These are phyloP conservation scores for Colletotrichum chlorophyti DNA, from an alignment of 2,329 filamentous ascomycete genomes.

Conservation along the genomic window DNA sequence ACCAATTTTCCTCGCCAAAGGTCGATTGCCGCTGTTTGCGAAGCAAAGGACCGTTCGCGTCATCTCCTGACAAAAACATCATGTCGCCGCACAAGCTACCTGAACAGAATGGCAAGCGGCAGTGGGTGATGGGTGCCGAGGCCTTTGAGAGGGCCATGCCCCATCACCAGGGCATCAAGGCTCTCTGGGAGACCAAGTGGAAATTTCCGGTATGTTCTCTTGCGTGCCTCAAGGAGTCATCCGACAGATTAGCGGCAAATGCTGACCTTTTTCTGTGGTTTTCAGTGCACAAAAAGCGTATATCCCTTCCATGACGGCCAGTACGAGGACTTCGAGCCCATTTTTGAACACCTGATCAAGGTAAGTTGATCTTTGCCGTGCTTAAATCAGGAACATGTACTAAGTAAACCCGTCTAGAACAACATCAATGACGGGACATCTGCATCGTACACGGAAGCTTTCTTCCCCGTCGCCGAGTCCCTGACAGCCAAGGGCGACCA, in stretches of 20 bases:
- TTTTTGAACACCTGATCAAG: slow-evolving; percentile 69
- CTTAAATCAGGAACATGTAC: too few relatives aligned
- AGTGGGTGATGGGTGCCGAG: slow-evolving; percentile 52
- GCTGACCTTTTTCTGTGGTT: background rate
- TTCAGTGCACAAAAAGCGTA: slow-evolving; percentile 63
- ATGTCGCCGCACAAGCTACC: slow-evolving; percentile 39
- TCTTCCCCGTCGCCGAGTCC: slow-evolving; percentile 66
- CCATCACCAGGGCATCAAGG: slow-evolving; percentile 65
- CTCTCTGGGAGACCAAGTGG: slow-evolving; percentile 81
- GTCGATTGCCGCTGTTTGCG: slow-evolving; percentile 36
- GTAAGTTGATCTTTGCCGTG: too few relatives aligned
- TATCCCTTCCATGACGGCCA: slow-evolving; percentile 79
- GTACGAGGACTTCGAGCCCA: slow-evolving; percentile 72
- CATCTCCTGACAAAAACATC: slow-evolving; percentile 23
- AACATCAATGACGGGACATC: slow-evolving; percentile 71
- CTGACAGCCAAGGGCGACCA: slow-evolving; percentile 61
- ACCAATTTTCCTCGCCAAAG: slow-evolving; percentile 30
- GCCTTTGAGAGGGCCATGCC: slow-evolving; percentile 54
- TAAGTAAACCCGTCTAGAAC: slow-evolving; percentile 41
- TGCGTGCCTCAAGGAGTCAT: background rate
- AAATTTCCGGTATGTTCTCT: slow-evolving; percentile 63
- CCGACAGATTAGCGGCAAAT: background rate
- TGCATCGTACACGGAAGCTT: slow-evolving; percentile 67
- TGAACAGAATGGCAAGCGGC: slow-evolving; percentile 35
- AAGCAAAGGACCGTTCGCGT: slow-evolving; percentile 41